Evolutionary conservation across 2,329 filamentous ascomycete species (phyloP), one percentile per base, ranked within the genome.

Genomic region (Ophiostoma pallidulum): DNA sequence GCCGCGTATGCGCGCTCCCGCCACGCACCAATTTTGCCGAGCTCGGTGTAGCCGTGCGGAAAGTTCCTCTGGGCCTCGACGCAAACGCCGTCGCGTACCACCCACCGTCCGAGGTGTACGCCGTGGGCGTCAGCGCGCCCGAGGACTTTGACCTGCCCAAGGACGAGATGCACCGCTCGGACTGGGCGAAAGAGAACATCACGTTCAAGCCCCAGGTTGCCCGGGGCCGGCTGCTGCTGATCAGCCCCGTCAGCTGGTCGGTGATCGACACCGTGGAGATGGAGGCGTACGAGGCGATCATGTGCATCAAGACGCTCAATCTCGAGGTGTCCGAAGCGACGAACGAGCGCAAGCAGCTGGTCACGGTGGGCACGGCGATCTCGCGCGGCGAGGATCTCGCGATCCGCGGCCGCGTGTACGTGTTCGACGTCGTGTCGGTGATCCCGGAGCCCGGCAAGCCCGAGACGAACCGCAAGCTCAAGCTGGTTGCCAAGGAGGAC

Each of bases 311-410:
- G 62, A 83, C 84, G 4, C 74, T 97, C 33, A 84, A 85, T 47
- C 77, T 98, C 13, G 92, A 97, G 64, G 74, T 94, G 8, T 96
- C 90, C 0, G 92, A 98, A 65, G 80, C 83, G 29, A 96, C 89
- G 0, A 87, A 92, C 60, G 86, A 95, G 61, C 81, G 88, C 14
- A 84, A 81, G 58, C 82, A 86, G 59, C 74, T 97, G 40, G 75
- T 98, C 43, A 80, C 83, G 0, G 82, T 96, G 1, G 92, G 91
- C 13, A 95, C 91, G 0, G 84, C 88, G 1, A 76, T 92, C 22
- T 77, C 82, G n/a, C 84, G 84, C 51, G 92, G 92, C 35, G 92
- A 98, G 65, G 92, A 97, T 59, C 77, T 94, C 48, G 83, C 90
- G 1, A 84, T 89, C 0, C 80, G 86, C 39, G 92, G 92, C 3